Evolutionary conservation across 805 yeast species (phyloP).

Genomic region (Lachancea thermotolerans): DNA sequence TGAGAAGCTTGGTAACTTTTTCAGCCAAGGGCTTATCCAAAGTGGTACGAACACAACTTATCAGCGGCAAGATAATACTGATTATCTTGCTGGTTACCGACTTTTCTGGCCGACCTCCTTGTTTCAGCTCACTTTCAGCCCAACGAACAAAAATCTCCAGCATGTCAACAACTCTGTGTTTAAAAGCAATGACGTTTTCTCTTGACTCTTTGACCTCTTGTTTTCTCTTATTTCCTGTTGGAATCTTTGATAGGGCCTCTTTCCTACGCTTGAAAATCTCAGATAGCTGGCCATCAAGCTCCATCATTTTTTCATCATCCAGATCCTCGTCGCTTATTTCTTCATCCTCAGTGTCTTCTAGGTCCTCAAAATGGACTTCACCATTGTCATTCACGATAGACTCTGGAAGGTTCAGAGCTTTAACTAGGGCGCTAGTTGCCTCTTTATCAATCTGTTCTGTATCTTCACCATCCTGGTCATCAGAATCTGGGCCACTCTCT

Average conservation of each 20-base stretch:
- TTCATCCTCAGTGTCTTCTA: constrained; percentile 40
- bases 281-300: constrained; percentile 77
- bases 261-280: constrained; percentile 79
- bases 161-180: constrained; percentile 70
- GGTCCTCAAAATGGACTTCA: constrained; percentile 42
- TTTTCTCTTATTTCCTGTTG: constrained; percentile 63
- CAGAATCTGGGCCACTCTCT: constrained; percentile 25
- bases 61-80: constrained; percentile 46
- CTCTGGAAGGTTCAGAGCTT: constrained; percentile 62
- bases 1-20: constrained; percentile 68
- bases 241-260: constrained; percentile 48
- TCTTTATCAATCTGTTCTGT: constrained; percentile 43
- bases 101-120: constrained; percentile 3
- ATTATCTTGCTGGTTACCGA: constrained; percentile 33
- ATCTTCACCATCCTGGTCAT: constrained; percentile 31
- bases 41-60: constrained; percentile 58
- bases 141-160: constrained; percentile 54
- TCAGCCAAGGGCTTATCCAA: constrained; percentile 63
- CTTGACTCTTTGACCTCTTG: constrained; percentile 71
- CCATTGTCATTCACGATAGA: constrained; percentile 37
- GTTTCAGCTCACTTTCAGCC: constrained; percentile 27
- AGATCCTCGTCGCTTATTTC: constrained; percentile 70
- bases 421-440: constrained; percentile 59
- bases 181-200: constrained; percentile 71
- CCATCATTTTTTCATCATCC: constrained; percentile 97